Percentiles rank a stretch among this genome's conserved stretches.
Evolutionary conservation across 2,329 filamentous ascomycete species (phyloP).

Genomic region (Calcarisporium arbuscula): DNA sequence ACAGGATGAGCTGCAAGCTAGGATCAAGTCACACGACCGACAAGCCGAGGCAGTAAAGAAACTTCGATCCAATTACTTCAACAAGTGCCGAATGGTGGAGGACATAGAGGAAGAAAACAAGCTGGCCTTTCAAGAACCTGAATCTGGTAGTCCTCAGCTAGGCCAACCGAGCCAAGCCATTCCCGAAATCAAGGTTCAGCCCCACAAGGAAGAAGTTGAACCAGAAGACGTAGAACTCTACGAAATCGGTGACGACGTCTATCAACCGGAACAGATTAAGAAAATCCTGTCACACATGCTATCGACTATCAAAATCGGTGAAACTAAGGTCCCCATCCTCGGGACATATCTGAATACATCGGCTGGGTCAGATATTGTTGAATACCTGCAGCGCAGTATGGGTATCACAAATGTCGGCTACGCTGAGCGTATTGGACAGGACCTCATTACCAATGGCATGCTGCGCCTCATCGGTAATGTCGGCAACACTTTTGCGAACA

Average conservation of each 20-base stretch:
- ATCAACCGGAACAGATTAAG: conserved; percentile 81
- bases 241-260: conserved; percentile 86
- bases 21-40: conserved; percentile 88
- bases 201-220: conserved; percentile 55
- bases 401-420: conserved; percentile 78
- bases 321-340: conserved; percentile 91
- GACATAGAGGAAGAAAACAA: conserved; percentile 98
- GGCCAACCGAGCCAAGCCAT: conserved; percentile 47
- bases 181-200: conserved; percentile 82
- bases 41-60: conserved; percentile 90
- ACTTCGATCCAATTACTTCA: conserved; percentile 93
- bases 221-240: conserved; percentile 69
- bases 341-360: conserved; percentile 94
- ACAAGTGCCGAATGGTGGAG: conserved; percentile 94
- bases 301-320: conserved; percentile 76
- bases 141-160: conserved; percentile 59
- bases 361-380: conserved; percentile 85
- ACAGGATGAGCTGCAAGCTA: conserved; percentile 84
- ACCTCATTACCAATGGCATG: conserved; percentile 80
- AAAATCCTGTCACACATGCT: conserved; percentile 84
- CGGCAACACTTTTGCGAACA: conserved; percentile 93
- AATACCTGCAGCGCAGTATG: conserved; percentile 89
- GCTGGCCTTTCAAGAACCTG: conserved; percentile 87
- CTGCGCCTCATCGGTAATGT: conserved; percentile 89
- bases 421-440: conserved; percentile 90